These are phyloP conservation scores for Aspergillus fijiensis DNA, from an alignment of 2,329 filamentous ascomycete genomes.

Conservation along the genomic window DNA sequence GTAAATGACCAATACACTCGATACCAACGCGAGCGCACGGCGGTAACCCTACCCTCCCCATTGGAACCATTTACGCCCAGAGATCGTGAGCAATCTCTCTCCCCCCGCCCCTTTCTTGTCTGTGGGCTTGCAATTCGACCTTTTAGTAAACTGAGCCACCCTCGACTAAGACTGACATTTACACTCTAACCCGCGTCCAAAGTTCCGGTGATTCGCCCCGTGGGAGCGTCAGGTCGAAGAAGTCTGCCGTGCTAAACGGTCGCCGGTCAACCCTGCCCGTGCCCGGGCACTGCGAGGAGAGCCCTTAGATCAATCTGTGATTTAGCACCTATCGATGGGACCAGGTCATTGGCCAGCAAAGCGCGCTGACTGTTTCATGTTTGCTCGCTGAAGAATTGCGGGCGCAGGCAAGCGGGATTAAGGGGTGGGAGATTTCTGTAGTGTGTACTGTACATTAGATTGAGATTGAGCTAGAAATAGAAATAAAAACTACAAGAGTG, in stretches of 20 bases:
- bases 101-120: no score
- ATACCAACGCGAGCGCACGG: not conserved
- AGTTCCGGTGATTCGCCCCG: not conserved
- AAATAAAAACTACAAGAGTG: not conserved
- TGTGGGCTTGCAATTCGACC: no score
- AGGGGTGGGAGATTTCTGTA: not conserved
- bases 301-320: conserved; percentile 4
- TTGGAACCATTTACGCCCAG: not conserved
- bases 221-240: not conserved
- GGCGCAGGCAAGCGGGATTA: not conserved
- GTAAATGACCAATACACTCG: not conserved
- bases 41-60: conserved; percentile 5
- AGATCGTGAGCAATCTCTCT: not conserved
- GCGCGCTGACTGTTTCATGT: conserved; percentile 16
- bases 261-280: not conserved
- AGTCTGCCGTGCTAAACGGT: not conserved
- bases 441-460: not conserved
- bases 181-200: not conserved
- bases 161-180: no score
- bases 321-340: not conserved
- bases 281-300: not conserved
- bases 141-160: no score
- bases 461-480: not conserved
- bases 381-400: conserved; percentile 13
- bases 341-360: conserved; percentile 17